phyloP scores from a whole-genome alignment of 2,329 filamentous ascomycete species.

The Diaporthe velutina region DNA sequence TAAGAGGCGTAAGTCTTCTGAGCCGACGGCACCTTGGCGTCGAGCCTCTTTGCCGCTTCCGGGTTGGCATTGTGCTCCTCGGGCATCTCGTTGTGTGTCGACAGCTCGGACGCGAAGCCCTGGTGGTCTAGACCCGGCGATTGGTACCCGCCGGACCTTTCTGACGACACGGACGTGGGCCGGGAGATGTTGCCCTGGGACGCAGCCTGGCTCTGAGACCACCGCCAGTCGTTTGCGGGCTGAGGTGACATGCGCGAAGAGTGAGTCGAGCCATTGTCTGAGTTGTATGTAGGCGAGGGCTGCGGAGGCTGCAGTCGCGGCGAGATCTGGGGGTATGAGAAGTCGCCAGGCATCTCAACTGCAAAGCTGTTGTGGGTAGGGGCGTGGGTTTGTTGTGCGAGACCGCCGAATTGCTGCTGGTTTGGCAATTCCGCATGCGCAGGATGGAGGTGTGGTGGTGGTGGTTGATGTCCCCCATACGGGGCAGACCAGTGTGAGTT shows the following conservation, averaged over 20 bases:
- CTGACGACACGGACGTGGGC: slow-evolving; percentile 53
- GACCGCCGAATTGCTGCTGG: slow-evolving; percentile 5
- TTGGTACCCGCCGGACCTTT: slow-evolving; percentile 48
- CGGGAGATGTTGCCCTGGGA: slow-evolving; percentile 47
- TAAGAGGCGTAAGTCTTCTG: slow-evolving; percentile 50
- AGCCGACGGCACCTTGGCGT: slow-evolving; percentile 41
- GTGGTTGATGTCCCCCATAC: slow-evolving; percentile 41
- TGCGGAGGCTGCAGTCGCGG: slow-evolving; percentile 47
- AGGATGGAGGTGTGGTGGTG: slow-evolving; percentile 46
- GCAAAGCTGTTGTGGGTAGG: slow-evolving; percentile 40
- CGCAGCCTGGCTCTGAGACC: slow-evolving; percentile 54
- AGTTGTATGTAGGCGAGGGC: slow-evolving; percentile 46
- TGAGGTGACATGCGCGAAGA: slow-evolving; percentile 43
- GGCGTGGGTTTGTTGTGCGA: slow-evolving; percentile 6
- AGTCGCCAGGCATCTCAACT: slow-evolving; percentile 63
- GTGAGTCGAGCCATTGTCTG: slow-evolving; percentile 47
- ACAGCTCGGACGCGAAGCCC: slow-evolving; percentile 57
- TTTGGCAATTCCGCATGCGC: slow-evolving; percentile 56
- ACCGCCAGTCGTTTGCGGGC: slow-evolving; percentile 53
- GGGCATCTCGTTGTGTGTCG: slow-evolving; percentile 61
- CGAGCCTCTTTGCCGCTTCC: slow-evolving; percentile 46
- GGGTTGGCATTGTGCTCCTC: slow-evolving; percentile 56
- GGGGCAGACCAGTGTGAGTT: slow-evolving; percentile 44
- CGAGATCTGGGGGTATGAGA: slow-evolving; percentile 54
- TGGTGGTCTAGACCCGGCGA: slow-evolving; percentile 58